Conservation (phyloP, 1,284 basidiomycete genomes). For the Phellopilus nigrolimitatus region DNA sequence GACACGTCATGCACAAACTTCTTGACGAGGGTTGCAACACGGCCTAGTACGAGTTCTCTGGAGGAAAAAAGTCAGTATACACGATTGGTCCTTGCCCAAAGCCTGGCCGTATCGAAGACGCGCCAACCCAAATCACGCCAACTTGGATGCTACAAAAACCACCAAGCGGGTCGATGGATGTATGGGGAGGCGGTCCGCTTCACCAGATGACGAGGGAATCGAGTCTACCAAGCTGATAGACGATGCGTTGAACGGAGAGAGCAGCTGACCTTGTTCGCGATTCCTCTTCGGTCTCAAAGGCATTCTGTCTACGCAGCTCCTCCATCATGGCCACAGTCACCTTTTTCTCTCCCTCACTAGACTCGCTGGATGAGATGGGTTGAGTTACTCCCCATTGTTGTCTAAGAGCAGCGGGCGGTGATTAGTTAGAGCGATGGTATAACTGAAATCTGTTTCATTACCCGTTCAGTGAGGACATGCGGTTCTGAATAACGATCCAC, state of each 20-base stretch:
- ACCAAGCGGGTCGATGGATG: neutral
- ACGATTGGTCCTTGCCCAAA: neutral
- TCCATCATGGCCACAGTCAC: constrained; percentile 87
- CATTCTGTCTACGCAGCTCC: constrained; percentile 82
- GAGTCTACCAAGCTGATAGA: neutral
- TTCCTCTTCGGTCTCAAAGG: constrained; percentile 90
- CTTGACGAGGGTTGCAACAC: constrained; percentile 87
- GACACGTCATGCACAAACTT: constrained; percentile 90
- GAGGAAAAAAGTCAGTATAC: constrained; percentile 1
- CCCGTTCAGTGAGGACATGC: constrained; percentile 16
- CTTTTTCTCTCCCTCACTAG: constrained; percentile 67
- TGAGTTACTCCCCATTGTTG: constrained; percentile 66
- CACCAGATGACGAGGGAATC: neutral
- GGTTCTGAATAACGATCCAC: neutral
- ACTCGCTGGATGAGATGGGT: constrained; percentile 83
- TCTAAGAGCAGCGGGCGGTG: constrained; percentile 1
- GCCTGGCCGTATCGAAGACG: neutral
- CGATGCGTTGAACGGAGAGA: constrained; percentile 19
- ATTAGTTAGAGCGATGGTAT: neutral
- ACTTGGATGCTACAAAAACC: neutral
- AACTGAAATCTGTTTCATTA: constrained; percentile 1
- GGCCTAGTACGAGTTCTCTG: constrained; percentile 92
- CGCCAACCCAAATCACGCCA: no score
- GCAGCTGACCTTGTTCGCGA: constrained; percentile 77
- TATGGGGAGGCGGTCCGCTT: neutral